Base-by-base conservation (phyloP, 495 filamentous ascomycete genomes). In the Podospora pseudocomata region DNA sequence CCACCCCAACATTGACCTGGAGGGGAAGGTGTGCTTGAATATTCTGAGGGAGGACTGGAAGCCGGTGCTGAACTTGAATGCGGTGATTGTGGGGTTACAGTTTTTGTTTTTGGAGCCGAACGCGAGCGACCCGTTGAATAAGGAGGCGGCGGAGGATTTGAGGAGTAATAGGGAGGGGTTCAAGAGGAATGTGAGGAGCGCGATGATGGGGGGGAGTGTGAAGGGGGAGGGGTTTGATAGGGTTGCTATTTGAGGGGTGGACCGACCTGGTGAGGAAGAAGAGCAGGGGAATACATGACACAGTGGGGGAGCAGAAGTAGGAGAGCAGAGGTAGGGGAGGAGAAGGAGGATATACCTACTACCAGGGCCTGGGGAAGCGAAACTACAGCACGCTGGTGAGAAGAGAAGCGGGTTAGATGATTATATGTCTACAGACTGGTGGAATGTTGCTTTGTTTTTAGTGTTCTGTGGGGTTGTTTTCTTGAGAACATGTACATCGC, bases 31-130 rank as follows among this genome's bases (percentile, higher is more conserved):
- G 16, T 99, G 95, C 82, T 79, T 99, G 72, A 99, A 99, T 76
- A 98, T 99, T 68, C 80, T 99, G 74, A 83, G 95, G 66, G 95
- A 98, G 82, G 95, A 99, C 82, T 99, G 95, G 95, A 98, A 97
- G 82, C 95, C 95, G 0, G 95, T 98, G 23, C 82, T 99, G 76
- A 98, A 98, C 76, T 78, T 99, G 74, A 96, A 97, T 78, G 94
- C 95, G 15, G 93, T 97, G 30, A 94, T 99, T 73, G 93, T 99
- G 23, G 95, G 95, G 27, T 81, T 99, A 77, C 95, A 98, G 90
- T 97, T 97, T 79, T 84, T 99, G 55, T 99, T 98, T 83, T 90
- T 99, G 32, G 95, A 99, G 77, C 95, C 95, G 11, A 99, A 99
- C 76, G 92, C 95, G 6, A 91, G 89, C 39, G 95, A 99, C 77